phyloP scores from a whole-genome alignment of 805 yeast genomes.

The Starmerella vaccinii region DNA sequence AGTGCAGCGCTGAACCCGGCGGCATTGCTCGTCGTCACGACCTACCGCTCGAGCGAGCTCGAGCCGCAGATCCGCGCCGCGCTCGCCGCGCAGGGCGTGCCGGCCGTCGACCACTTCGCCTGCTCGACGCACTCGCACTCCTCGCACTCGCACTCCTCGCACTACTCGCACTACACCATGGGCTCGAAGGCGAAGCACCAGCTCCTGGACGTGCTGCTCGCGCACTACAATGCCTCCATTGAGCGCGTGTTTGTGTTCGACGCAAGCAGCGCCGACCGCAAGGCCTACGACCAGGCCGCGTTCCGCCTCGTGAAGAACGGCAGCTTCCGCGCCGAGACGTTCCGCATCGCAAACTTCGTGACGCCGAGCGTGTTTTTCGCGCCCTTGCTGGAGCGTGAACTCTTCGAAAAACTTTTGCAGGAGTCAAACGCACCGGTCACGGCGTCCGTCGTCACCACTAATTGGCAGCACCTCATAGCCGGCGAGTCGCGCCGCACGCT shows the following conservation, averaged over 20 bases:
- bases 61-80: conserved; percentile 11
- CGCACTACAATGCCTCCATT: conserved; percentile 10
- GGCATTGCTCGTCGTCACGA: conserved; percentile 19
- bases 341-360: conserved; percentile 3
- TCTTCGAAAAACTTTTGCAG: conserved; percentile 14
- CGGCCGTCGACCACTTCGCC: conserved; percentile 15
- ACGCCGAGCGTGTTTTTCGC: conserved; percentile 3
- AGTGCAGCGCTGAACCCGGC: neutral
- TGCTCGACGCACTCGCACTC: conserved; percentile 16
- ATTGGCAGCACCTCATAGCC: conserved; percentile 9
- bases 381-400: conserved; percentile 19
- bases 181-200: conserved; percentile 10
- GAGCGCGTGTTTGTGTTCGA: conserved; percentile 19
- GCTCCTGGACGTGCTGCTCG: conserved; percentile 20
- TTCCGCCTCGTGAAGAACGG: conserved; percentile 9
- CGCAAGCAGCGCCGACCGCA: conserved; percentile 14
- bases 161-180: neutral
- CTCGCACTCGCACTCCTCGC: conserved; percentile 20
- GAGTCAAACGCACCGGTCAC: neutral
- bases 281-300: conserved; percentile 5
- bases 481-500: conserved; percentile 6
- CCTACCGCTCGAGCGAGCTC: conserved; percentile 14
- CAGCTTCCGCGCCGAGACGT: conserved; percentile 14
- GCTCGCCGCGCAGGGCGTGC: conserved; percentile 14
- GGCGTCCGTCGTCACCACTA: conserved; percentile 5